Percentiles rank a stretch among this genome's conserved stretches.
Evolutionary conservation across 164 flowering plant species (phyloP).

Genomic region (Kingdonia uniflora): DNA sequence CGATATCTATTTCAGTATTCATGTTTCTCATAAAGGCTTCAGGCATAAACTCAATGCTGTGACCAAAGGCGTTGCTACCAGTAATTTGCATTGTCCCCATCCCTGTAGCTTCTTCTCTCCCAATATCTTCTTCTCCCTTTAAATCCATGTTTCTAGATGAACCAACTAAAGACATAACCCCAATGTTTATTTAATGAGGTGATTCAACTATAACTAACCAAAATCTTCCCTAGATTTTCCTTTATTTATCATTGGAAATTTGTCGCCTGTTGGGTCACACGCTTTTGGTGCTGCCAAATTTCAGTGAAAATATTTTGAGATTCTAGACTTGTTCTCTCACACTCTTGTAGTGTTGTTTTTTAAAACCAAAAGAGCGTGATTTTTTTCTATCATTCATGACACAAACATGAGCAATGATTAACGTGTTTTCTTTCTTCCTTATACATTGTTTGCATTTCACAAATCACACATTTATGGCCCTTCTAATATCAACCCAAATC

Average conservation of each 20-base stretch:
- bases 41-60: constrained; percentile 60
- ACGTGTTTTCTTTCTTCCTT: too few relatives aligned
- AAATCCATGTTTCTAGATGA: constrained; percentile 1
- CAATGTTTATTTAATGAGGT: constrained; percentile 10
- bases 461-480: too few relatives aligned
- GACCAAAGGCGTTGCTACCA: constrained; percentile 69
- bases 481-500: too few relatives aligned
- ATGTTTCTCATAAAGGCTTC: constrained; percentile 46
- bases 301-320: background rate
- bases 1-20: constrained; percentile 52
- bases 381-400: background rate
- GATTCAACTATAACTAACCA: constrained; percentile 44
- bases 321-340: constrained; percentile 6
- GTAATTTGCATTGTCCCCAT: constrained; percentile 61
- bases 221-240: constrained; percentile 22
- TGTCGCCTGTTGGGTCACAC: constrained; percentile 43
- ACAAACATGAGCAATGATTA: too few relatives aligned
- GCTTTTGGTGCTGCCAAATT: constrained; percentile 35
- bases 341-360: constrained; percentile 1
- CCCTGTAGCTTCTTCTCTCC: constrained; percentile 36
- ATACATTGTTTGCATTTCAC: too few relatives aligned
- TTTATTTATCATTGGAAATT: constrained; percentile 9
- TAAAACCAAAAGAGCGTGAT: constrained; percentile 1
- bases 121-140: constrained; percentile 29
- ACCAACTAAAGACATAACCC: background rate